phyloP scores from a whole-genome alignment of 768 basidiomycete genomes.

The Atractiella rhizophila region DNA sequence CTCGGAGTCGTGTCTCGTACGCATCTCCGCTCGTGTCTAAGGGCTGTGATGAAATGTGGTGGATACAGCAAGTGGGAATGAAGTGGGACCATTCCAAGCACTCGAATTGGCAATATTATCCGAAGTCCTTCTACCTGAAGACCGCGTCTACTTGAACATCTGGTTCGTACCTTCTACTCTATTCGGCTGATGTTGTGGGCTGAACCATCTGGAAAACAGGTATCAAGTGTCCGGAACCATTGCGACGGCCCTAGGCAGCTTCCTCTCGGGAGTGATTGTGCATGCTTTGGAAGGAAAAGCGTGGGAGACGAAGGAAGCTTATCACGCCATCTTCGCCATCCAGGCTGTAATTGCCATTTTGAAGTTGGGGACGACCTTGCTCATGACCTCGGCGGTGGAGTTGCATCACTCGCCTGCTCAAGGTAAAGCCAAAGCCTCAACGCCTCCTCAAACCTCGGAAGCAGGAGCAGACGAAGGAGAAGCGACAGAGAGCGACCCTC shows the following conservation, averaged over 20 bases:
- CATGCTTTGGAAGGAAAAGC: background rate
- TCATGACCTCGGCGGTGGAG: constrained; percentile 1
- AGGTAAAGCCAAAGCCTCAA: background rate
- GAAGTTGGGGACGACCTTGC: constrained; percentile 4
- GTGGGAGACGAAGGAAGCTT: background rate
- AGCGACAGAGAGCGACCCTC: background rate
- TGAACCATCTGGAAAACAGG: background rate
- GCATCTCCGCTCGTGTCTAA: background rate
- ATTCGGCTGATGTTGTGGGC: background rate
- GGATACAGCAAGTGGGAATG: constrained; percentile 3
- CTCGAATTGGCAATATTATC: constrained; percentile 7
- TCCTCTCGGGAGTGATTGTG: constrained; percentile 1
- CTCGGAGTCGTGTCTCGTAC: constrained; percentile 7
- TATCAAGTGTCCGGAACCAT: constrained; percentile 8
- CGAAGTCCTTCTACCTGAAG: constrained; percentile 3
- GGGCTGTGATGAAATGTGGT: background rate
- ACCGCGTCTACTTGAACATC: constrained; percentile 5
- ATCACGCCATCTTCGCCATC: constrained; percentile 1
- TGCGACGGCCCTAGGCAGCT: constrained; percentile 4
- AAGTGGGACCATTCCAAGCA: constrained; percentile 7
- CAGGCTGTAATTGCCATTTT: background rate
- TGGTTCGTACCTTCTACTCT: background rate
- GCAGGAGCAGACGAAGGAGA: background rate
- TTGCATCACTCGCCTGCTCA: constrained; percentile 1
- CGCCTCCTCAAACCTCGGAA: constrained; percentile 1